Evolutionary conservation across 2,329 filamentous ascomycete genomes (phyloP).

Genomic region (Ceratocystiopsis sp.): DNA sequence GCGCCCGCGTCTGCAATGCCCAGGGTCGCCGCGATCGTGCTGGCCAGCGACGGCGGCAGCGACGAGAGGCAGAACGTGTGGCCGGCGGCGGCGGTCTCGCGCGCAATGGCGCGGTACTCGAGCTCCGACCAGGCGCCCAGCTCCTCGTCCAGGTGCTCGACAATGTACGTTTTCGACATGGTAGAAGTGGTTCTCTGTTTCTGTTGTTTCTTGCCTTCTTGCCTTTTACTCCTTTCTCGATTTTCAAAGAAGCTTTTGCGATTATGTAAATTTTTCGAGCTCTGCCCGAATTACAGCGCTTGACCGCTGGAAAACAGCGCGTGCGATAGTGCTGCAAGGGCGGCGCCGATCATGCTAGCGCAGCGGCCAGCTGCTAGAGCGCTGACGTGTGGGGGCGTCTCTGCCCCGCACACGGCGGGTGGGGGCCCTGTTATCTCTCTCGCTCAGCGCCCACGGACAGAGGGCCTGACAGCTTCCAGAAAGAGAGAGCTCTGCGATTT

Average conservation of each 20-base stretch:
- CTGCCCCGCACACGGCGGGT: too few species aligned
- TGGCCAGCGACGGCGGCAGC: slow-evolving; percentile 44
- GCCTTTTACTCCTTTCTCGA: neutral
- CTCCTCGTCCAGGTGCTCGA: slow-evolving; percentile 92
- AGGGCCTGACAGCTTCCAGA: too few species aligned
- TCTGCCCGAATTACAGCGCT: neutral
- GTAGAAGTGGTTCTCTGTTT: neutral
- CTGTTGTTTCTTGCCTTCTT: neutral
- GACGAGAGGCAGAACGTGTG: slow-evolving; percentile 64
- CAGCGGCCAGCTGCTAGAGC: too few species aligned
- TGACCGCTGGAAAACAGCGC: too few species aligned
- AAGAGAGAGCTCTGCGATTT: too few species aligned
- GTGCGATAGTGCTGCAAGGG: too few species aligned
- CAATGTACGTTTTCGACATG: slow-evolving; percentile 60
- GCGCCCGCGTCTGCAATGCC: slow-evolving; percentile 14
- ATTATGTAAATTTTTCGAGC: neutral
- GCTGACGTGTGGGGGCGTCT: too few species aligned
- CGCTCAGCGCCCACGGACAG: too few species aligned
- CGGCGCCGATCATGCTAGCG: too few species aligned
- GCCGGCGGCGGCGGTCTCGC: slow-evolving; percentile 44
- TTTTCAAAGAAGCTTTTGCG: neutral
- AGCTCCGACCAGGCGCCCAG: slow-evolving; percentile 86
- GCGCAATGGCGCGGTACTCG: slow-evolving; percentile 77
- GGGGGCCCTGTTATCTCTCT: too few species aligned
- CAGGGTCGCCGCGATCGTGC: slow-evolving; percentile 40